Base-by-base conservation (phyloP, 768 basidiomycete species). In the Amanita exitialis region DNA sequence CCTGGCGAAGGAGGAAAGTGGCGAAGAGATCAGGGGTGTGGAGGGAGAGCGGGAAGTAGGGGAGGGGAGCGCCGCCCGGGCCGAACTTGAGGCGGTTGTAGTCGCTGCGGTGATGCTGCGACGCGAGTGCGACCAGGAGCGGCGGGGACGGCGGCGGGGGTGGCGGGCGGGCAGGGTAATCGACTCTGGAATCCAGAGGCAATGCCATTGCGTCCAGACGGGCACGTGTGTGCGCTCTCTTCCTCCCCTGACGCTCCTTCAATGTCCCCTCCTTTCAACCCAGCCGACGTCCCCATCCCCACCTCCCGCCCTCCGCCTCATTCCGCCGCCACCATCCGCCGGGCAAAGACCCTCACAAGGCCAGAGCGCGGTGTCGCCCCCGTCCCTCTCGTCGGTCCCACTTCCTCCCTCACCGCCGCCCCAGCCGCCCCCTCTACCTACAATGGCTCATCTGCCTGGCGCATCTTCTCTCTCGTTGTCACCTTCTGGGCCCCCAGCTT, bases 331-430 rank as follows among this genome's bases (percentile, higher is more conserved):
- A 85, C 86, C 45, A 72, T 92, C 51, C 83, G 85, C 49, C 78
- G 94, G 49, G 90, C 89, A 62, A 99, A 98, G 75, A 99, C 96
- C 5, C 82, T 99, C 58, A 97, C 90, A 46, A 79, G 91, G 53
- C 96, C 96, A 61, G 96, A 99, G 72, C 83, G 96, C 52, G 77
- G 89, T 62, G 89, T 97, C 44, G 92, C 92, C 3, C 90, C 93
- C 32, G 86, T 88, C 13, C 94, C 95, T 4, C 83, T 99, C 61
- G 94, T 99, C 54, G 91, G 89, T 50, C 91, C 94, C 64, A 47
- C 59, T 27, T 43, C 55, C 70, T 35, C 71, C 32, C 32, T 3
- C 52, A 60, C 66, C 21, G 4, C 0, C 57, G 69, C 15, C 60
- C 64, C 66, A 44, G 55, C 62, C 18, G 52, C 60, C 25, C 45